Base-by-base conservation (phyloP, 2,329 filamentous ascomycete genomes). In the Drechslera avenae region DNA sequence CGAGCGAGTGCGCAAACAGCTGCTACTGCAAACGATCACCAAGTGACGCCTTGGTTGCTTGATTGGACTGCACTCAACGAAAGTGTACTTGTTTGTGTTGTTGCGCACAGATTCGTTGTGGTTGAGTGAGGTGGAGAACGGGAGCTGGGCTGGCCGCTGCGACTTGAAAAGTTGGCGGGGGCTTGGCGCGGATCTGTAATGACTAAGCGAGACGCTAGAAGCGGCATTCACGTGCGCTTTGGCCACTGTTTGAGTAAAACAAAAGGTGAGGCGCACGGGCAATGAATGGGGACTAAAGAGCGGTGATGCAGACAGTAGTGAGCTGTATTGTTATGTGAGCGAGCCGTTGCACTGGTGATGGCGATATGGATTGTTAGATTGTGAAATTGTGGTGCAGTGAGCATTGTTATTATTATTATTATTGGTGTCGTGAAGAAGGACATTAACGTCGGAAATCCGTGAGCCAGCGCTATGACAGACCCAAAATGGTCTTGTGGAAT, bases 51-150 rank as follows among this genome's bases (percentile, higher is more conserved):
- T 57, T 53, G 52, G 49, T 48, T 52, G 52, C 52, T 46, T 33
- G 26, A 33, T 42, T 47, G 42, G 31, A 49, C 52, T 40, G 54
- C 56, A 44, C 53, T 56, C 48, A 48, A 54, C 48, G 28, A 54
- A 36, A 26, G 21, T 39, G 45, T 48, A 50, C 55, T 54, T 63
- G 56, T 47, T 57, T 34, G 46, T 45, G 47, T 54, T 48, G 55
- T 52, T 40, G 53, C 46, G 48, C 50, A 46, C 54, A 44, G 30
- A 46, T 54, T 46, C 39, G 46, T 46, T 23, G 50, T 41, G 21
- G 37, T 44, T 50, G 52, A 41, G 51, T 52, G 55, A 40, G 41
- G 48, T 46, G 32, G 49, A 41, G 46, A 45, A 51, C 12, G 35
- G 44, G 23, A 34, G 36, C 37, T 43, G 39, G 49, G 33, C 44